phyloP scores from a whole-genome alignment of 768 basidiomycete species.

The Suillus fuscotomentosus region DNA sequence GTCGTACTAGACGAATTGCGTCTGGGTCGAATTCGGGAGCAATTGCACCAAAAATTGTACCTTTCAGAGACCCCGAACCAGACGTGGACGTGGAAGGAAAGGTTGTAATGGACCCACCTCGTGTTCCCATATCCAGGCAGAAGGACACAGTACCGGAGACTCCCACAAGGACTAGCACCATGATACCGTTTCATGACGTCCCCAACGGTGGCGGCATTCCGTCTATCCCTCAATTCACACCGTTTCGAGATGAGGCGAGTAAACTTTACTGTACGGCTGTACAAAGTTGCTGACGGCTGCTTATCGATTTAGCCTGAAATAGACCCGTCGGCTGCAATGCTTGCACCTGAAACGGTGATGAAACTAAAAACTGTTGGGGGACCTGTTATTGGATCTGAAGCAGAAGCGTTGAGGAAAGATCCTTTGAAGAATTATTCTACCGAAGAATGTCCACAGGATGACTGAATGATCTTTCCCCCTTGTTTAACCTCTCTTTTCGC shows the following conservation, averaged over 20 bases:
- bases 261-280: neutral
- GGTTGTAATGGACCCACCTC: slow-evolving; percentile 34
- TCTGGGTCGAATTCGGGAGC: slow-evolving; percentile 34
- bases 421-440: slow-evolving; percentile 75
- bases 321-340: slow-evolving; percentile 27
- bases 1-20: slow-evolving; percentile 52
- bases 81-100: slow-evolving; percentile 29
- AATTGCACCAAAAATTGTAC: slow-evolving; percentile 53
- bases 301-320: slow-evolving; percentile 17
- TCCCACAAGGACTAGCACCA: slow-evolving; percentile 30
- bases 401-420: slow-evolving; percentile 75
- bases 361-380: slow-evolving; percentile 54
- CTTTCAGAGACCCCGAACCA: slow-evolving; percentile 62
- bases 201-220: slow-evolving; percentile 32
- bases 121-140: slow-evolving; percentile 29
- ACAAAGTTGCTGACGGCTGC: slow-evolving; percentile 3
- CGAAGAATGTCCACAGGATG: slow-evolving; percentile 21
- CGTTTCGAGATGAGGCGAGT: slow-evolving; percentile 72
- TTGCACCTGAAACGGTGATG: slow-evolving; percentile 60
- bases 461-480: slow-evolving; percentile 15
- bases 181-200: slow-evolving; percentile 41
- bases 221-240: slow-evolving; percentile 60
- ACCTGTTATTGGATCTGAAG: slow-evolving; percentile 53
- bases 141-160: slow-evolving; percentile 32
- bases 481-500: neutral